Evolutionary conservation across 2,329 filamentous ascomycete genomes (phyloP), one percentile per base, ranked within the genome.

Genomic region (Aureobasidium uvarum): DNA sequence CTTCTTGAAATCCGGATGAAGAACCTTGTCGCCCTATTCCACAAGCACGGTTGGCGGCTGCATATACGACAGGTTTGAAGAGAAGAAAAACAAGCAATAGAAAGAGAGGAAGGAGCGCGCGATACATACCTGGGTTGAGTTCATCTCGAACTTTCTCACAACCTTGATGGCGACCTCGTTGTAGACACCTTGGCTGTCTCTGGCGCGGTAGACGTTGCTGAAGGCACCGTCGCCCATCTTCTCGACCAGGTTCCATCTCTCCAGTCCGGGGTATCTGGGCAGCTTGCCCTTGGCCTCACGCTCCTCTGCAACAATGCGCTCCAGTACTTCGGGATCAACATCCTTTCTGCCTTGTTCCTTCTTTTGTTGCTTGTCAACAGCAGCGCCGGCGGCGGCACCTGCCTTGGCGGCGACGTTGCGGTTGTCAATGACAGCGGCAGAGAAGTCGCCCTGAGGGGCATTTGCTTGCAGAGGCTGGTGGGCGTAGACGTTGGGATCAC

Each of bases 171-270:
- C 95, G 39, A 95, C 92, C 75, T 98, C 89, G 70, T 86, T 87
- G 68, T 85, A 85, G 68, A 88, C 82, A 46, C 90, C 89, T 6
- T 87, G 84, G 52, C 78, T 83, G 76, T 99, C 95, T 70, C 84
- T 85, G 43, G 95, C 95, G 45, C 91, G 88, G 78, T 98, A 99
- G 69, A 99, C 95, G 74, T 98, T 98, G 82, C 94, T 98, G 83
- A 99, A 99, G 67, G 95, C 95, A 68, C 95, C 95, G 71, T 98
- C 95, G 69, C 95, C 95, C 94, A 99, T 99, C 84, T 98, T 98
- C 79, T 96, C 93, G 62, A 95, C 66, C 39, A 97, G 81, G 63
- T 89, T 86, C 89, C 91, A 99, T 73, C 93, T 82, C 72, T 96
- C 92, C 45, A 96, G 81, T 43, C 91, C 91, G 0, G 91, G 90